phyloP scores from a whole-genome alignment of 805 yeast genomes.

The Saccharomycopsis babjevae region DNA sequence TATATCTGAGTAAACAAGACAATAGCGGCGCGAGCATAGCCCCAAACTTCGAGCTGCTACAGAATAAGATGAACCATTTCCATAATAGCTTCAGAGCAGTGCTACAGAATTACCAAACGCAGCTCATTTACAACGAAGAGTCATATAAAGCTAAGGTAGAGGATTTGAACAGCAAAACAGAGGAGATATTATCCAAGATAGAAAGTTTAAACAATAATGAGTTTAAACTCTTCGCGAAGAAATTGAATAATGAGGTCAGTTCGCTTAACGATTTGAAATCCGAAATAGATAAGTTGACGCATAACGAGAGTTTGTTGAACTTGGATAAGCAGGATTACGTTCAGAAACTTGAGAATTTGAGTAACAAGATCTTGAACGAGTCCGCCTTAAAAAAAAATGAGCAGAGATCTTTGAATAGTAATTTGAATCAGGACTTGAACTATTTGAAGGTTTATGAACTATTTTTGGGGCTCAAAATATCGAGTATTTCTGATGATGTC shows the following conservation, averaged over 20 bases:
- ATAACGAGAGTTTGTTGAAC: slow-evolving; percentile 4
- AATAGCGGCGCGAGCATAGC: background rate
- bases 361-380: slow-evolving; percentile 1
- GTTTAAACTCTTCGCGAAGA: background rate
- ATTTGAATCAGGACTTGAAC: slow-evolving; percentile 11
- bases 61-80: slow-evolving; percentile 11
- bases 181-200: background rate
- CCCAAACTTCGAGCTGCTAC: slow-evolving; percentile 2
- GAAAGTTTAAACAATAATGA: slow-evolving; percentile 6
- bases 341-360: slow-evolving; percentile 6
- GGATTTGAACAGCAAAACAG: background rate
- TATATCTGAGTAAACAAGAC: background rate
- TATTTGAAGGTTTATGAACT: slow-evolving; percentile 13
- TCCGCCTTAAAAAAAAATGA: slow-evolving; percentile 3
- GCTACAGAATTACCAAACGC: slow-evolving; percentile 5
- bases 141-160: background rate
- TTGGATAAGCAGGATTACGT: background rate
- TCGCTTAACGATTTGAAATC: slow-evolving; percentile 8
- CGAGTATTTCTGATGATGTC: slow-evolving; percentile 13
- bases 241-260: slow-evolving; percentile 6
- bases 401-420: slow-evolving; percentile 7
- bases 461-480: slow-evolving; percentile 16
- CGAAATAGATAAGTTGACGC: slow-evolving; percentile 12
- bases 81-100: slow-evolving; percentile 5
- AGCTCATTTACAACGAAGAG: background rate